Evolutionary conservation across 169 alveolate species (phyloP), one percentile per base, ranked within the genome.

Genomic region (Perkinsus chesapeaki): DNA sequence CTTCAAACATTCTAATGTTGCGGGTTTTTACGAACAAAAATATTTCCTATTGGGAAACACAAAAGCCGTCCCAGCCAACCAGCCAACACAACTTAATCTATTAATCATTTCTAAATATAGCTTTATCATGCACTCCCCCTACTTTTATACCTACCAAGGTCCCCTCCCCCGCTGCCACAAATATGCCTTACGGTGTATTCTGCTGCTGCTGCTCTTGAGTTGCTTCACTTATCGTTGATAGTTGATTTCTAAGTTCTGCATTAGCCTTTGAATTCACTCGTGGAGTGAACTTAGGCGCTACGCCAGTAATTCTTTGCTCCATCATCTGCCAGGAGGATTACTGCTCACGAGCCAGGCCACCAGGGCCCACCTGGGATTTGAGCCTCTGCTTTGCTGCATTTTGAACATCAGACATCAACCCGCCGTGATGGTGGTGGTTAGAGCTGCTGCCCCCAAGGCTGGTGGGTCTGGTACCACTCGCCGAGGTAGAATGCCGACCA

Each of bases 401-500:
- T 60, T 60, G 82, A 60, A 60, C 82, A 34, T 60, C 82, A 0
- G 82, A 60, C 82, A 60, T 60, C 36, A 60, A 34, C 82, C 82
- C 82, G 31, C 82, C 82, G 27, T 60, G 82, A 60, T 60, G 82
- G 3, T 60, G 82, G 82, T 60, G 82, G 82, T 34, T 60, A 60
- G 82, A 60, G 82, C 31, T 60, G n/a, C n/a, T n/a, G 82, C 82
- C 82, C 27, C 82, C 82, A 60, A 60, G 82, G 82, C 82, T 60
- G 37, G 82, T 60, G 27, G 82, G 82, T 9, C 82, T 27, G 23
- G 82, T 60, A 60, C 82, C 82, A 60, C 82, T 60, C 37, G 82
- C 82, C 82, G 82, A 60, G 31, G 82, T 60, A 60, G 82, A 60
- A 34, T 60, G 82, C 12, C 82, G 82, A 60, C 82, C 82, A 60